Percentiles rank a stretch among this genome's conserved stretches.
These are phyloP conservation scores for Peribolospora kevripleyi DNA, from an alignment of 768 basidiomycete species.

Conservation along the genomic window DNA sequence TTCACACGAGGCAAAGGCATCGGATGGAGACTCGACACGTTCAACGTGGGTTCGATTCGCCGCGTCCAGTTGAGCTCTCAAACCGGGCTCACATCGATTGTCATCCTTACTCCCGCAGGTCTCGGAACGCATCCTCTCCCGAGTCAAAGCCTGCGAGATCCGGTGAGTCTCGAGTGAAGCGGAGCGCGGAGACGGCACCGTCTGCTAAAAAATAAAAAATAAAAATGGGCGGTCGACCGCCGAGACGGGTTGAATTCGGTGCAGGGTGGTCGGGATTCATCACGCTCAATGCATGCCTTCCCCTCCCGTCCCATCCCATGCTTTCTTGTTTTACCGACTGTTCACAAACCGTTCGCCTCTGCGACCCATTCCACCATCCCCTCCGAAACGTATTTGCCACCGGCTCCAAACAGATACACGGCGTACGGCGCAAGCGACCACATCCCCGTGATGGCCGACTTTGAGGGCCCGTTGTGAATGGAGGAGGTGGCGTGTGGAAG, in stretches of 20 bases:
- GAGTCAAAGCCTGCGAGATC: slow-evolving; percentile 61
- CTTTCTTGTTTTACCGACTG: not conserved
- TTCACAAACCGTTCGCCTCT: too few relatives aligned
- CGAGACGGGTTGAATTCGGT: too few relatives aligned
- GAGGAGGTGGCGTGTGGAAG: too few relatives aligned
- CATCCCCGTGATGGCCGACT: slow-evolving; percentile 54
- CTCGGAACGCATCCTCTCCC: slow-evolving; percentile 39
- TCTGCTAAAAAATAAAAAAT: too few relatives aligned
- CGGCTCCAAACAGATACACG: too few relatives aligned
- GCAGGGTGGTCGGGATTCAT: too few relatives aligned
- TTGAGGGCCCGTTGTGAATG: slow-evolving; percentile 26
- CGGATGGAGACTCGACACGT: slow-evolving; percentile 72
- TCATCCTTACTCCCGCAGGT: slow-evolving; percentile 24
- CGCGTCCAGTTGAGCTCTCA: not conserved
- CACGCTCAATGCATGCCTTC: not conserved
- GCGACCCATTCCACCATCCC: too few relatives aligned
- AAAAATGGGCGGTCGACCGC: too few relatives aligned
- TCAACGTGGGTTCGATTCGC: slow-evolving; percentile 1
- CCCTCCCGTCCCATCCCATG: not conserved
- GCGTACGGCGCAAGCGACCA: slow-evolving; percentile 64
- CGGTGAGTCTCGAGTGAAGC: slow-evolving; percentile 18
- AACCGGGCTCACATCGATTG: not conserved
- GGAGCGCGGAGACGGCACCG: too few relatives aligned
- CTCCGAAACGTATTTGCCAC: too few relatives aligned
- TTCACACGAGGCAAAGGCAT: too few relatives aligned